These are phyloP conservation scores for Lunasporangiospora selenospora DNA, from an alignment of 192 early-diverging fungal genomes.

Conservation along the genomic window DNA sequence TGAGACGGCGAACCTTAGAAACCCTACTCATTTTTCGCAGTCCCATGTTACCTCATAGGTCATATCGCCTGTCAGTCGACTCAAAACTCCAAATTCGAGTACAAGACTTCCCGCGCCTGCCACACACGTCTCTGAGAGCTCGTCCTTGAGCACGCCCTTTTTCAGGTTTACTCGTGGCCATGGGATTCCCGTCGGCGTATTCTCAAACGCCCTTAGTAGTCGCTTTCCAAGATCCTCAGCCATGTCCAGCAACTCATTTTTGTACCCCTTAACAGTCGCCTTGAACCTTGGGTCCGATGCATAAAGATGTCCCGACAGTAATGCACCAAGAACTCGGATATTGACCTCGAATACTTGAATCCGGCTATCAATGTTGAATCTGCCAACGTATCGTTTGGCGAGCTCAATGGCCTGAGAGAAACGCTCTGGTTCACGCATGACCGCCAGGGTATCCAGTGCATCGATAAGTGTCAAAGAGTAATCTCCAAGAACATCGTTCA, in stretches of 20 bases:
- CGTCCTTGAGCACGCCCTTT: constrained; percentile 69
- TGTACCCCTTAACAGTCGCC: constrained; percentile 69
- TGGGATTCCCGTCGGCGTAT: constrained; percentile 81
- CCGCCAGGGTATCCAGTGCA: constrained; percentile 84
- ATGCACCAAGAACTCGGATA: constrained; percentile 88
- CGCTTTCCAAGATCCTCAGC: constrained; percentile 85
- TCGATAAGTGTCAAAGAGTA: constrained; percentile 94
- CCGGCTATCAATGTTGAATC: constrained; percentile 83
- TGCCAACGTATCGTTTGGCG: constrained; percentile 66
- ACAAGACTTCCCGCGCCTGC: constrained; percentile 93
- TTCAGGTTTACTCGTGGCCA: constrained; percentile 85
- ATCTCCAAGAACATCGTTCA: constrained; percentile 97
- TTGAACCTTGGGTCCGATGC: constrained; percentile 71
- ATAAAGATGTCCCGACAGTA: constrained; percentile 89
- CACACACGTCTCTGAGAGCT: constrained; percentile 78
- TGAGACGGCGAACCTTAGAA: neutral
- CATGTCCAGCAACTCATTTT: constrained; percentile 78
- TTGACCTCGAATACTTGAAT: constrained; percentile 98
- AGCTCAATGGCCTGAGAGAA: constrained; percentile 57
- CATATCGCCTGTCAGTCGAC: constrained; percentile 80
- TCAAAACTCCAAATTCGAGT: constrained; percentile 92
- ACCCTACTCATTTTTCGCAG: neutral
- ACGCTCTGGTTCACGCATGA: constrained; percentile 37
- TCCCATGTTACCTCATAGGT: constrained; percentile 70
- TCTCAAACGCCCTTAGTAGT: constrained; percentile 87